Conservation (phyloP, 129 eudicot species). For the Deinandra increscens region DNA sequence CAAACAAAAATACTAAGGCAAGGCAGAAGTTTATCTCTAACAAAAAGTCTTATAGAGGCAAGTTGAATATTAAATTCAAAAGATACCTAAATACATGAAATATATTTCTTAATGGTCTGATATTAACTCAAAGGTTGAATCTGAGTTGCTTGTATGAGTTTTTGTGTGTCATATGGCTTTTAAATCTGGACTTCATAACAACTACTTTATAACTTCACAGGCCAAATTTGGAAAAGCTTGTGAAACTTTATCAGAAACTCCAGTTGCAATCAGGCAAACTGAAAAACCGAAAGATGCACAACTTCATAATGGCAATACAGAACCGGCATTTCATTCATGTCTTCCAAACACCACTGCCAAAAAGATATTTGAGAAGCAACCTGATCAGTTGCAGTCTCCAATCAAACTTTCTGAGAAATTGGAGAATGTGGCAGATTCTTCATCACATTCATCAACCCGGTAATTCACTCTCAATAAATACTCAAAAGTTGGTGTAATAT, state of each 20-base stretch:
- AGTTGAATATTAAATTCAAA: slow-evolving; percentile 7
- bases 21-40: background rate
- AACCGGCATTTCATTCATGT: slow-evolving; percentile 45
- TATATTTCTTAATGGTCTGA: background rate
- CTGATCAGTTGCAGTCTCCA: slow-evolving; percentile 50
- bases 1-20: background rate
- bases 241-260: slow-evolving; percentile 77
- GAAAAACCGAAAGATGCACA: slow-evolving; percentile 29
- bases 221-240: slow-evolving; percentile 76
- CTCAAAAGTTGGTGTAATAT: slow-evolving; percentile 5
- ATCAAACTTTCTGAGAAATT: slow-evolving; percentile 33
- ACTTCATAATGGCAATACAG: slow-evolving; percentile 23
- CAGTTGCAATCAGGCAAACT: slow-evolving; percentile 58
- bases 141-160: slow-evolving; percentile 8
- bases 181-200: background rate
- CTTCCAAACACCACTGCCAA: slow-evolving; percentile 41
- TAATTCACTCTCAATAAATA: slow-evolving; percentile 16
- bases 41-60: background rate
- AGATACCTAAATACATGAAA: slow-evolving; percentile 7
- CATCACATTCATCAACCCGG: slow-evolving; percentile 47
- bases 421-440: slow-evolving; percentile 31
- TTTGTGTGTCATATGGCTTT: background rate
- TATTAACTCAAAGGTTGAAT: slow-evolving; percentile 1
- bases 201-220: slow-evolving; percentile 33
- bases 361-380: slow-evolving; percentile 38